These are phyloP conservation scores for Aristolochia contorta DNA, from an alignment of 164 flowering plant species.

Conservation along the genomic window DNA sequence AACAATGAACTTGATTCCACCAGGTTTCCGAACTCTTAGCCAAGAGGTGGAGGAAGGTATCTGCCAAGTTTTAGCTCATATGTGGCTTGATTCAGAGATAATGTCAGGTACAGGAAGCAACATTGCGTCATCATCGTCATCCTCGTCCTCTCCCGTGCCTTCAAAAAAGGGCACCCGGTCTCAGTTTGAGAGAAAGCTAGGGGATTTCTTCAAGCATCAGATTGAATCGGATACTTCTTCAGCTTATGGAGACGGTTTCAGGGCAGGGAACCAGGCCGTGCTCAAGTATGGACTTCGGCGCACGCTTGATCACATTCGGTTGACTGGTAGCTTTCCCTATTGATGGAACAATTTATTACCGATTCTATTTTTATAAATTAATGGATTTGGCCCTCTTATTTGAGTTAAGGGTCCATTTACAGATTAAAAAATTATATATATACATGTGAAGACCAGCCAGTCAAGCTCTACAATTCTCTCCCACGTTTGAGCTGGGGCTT, in stretches of 20 bases:
- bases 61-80: slow-evolving; percentile 88
- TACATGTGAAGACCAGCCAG: no score
- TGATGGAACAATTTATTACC: slow-evolving; percentile 1
- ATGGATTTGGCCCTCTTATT: slow-evolving; percentile 12
- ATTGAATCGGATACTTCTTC: slow-evolving; percentile 81
- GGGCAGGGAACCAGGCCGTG: slow-evolving; percentile 70
- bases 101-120: slow-evolving; percentile 35
- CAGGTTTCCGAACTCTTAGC: slow-evolving; percentile 66
- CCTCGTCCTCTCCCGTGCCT: slow-evolving; percentile 25
- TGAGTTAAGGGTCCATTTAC: slow-evolving; percentile 17
- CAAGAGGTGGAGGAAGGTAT: slow-evolving; percentile 95
- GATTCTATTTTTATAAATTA: neutral
- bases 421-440: no score
- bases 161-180: slow-evolving; percentile 46
- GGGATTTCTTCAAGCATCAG: slow-evolving; percentile 87
- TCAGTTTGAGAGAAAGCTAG: slow-evolving; percentile 71
- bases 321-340: slow-evolving; percentile 70
- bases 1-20: neutral
- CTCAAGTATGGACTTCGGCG: slow-evolving; percentile 54
- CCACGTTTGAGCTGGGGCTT: no score
- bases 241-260: slow-evolving; percentile 84
- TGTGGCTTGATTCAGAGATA: slow-evolving; percentile 80
- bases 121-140: slow-evolving; percentile 34
- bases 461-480: no score
- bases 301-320: slow-evolving; percentile 68